Conservation (phyloP, 441 rosid genomes). For the Monsonia emarginata region DNA sequence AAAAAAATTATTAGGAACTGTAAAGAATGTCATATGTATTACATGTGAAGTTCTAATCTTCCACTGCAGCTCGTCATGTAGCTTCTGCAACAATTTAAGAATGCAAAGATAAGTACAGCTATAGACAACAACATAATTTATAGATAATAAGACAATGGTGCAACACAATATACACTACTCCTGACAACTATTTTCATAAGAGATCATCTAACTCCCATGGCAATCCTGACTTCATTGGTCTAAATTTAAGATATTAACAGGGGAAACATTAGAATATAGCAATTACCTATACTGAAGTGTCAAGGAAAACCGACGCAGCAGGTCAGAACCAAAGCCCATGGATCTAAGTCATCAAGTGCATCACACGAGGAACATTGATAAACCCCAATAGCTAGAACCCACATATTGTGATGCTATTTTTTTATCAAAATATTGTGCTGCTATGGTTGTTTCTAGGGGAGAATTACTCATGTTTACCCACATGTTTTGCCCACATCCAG, state of each 20-base stretch:
- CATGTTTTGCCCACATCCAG: no score
- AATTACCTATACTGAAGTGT: not conserved
- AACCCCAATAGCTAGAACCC: not conserved
- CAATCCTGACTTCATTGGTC: not conserved
- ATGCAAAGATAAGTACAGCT: slow-evolving; percentile 12
- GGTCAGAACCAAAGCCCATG: not conserved
- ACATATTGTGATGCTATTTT: not conserved
- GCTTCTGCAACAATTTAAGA: slow-evolving; percentile 38
- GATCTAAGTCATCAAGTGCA: not conserved
- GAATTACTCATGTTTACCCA: no score
- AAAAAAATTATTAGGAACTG: not conserved
- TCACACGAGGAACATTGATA: not conserved
- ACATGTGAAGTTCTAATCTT: slow-evolving; percentile 73
- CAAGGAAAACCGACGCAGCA: not conserved
- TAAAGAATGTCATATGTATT: slow-evolving; percentile 15
- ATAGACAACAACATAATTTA: slow-evolving; percentile 8
- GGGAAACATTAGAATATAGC: not conserved
- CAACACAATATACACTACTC: not conserved
- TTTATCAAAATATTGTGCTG: no score
- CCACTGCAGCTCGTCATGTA: slow-evolving; percentile 77
- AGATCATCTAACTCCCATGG: not conserved
- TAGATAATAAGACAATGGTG: not conserved
- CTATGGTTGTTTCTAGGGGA: not conserved
- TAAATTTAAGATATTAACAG: not conserved
- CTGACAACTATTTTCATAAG: not conserved